A percentile compares a stretch with the other conserved stretches of the same genome.
These are phyloP conservation scores for Lotus japonicus DNA, from an alignment of 306 rosid species.

Conservation along the genomic window DNA sequence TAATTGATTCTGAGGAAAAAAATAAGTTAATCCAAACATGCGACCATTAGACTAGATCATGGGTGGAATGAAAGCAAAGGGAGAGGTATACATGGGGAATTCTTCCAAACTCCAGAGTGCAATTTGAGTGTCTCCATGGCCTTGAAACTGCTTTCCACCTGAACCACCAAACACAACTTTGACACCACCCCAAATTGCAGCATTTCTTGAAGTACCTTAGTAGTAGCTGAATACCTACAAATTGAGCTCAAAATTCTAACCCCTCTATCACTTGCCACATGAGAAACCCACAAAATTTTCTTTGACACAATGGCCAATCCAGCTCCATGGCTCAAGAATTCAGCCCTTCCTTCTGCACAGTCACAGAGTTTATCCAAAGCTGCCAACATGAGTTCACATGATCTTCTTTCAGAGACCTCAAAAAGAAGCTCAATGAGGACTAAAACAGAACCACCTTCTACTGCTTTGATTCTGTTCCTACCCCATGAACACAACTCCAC, in stretches of 20 bases:
- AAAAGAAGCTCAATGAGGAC: slow-evolving; percentile 50
- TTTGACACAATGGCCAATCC: slow-evolving; percentile 59
- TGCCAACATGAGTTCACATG: slow-evolving; percentile 39
- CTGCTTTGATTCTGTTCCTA: slow-evolving; percentile 61
- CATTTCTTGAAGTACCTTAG: slow-evolving; percentile 53
- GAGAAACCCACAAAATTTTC: slow-evolving; percentile 65
- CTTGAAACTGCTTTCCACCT: slow-evolving; percentile 40
- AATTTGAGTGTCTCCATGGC: slow-evolving; percentile 47
- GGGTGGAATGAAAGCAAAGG: slow-evolving; percentile 46
- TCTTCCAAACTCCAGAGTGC: slow-evolving; percentile 63
- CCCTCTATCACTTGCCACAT: slow-evolving; percentile 48
- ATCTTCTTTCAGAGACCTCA: slow-evolving; percentile 23
- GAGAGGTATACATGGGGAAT: slow-evolving; percentile 44
- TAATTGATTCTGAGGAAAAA: too few relatives aligned
- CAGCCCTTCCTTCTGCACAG: slow-evolving; percentile 64
- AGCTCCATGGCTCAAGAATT: slow-evolving; percentile 45
- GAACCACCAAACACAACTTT: slow-evolving; percentile 63
- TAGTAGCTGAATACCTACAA: slow-evolving; percentile 41
- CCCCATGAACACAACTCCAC: slow-evolving; percentile 56
- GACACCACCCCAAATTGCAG: slow-evolving; percentile 51
- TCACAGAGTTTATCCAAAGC: slow-evolving; percentile 57
- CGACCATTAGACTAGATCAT: neutral
- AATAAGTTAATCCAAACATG: too few relatives aligned
- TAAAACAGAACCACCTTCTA: slow-evolving; percentile 35
- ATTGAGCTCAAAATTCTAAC: slow-evolving; percentile 50